Evolutionary conservation across 2,329 filamentous ascomycete species (phyloP).

Genomic region (Colletotrichum kahawae): DNA sequence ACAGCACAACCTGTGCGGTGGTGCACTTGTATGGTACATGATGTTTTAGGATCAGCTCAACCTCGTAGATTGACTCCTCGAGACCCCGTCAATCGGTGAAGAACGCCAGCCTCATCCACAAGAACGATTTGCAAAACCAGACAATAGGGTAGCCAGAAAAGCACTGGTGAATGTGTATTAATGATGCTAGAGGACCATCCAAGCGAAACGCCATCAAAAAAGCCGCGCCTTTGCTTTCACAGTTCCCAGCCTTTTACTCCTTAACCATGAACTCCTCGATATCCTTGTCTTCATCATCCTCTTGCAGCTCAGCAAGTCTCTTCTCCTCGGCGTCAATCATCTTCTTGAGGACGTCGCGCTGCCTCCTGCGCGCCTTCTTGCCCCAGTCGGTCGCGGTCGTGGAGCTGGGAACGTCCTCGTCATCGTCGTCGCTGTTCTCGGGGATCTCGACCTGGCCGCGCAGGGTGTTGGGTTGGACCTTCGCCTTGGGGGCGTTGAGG

Average conservation of each 20-base stretch:
- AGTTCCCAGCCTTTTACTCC: background rate
- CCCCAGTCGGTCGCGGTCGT: conserved; percentile 67
- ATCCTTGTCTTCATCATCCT: conserved; percentile 75
- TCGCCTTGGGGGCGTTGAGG: conserved; percentile 50
- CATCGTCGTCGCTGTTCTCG: conserved; percentile 57
- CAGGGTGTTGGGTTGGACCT: conserved; percentile 69
- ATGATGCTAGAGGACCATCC: background rate
- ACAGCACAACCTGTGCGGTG: rapidly evolving
- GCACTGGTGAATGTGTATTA: background rate
- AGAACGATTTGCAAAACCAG: background rate
- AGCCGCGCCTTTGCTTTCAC: background rate
- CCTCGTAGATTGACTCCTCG: background rate
- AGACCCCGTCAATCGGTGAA: background rate
- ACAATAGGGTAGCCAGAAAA: background rate
- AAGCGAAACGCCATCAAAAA: background rate
- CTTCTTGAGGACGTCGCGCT: conserved; percentile 70
- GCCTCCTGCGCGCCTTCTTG: conserved; percentile 71
- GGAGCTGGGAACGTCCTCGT: conserved; percentile 50
- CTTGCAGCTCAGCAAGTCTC: conserved; percentile 56
- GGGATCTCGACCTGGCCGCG: conserved; percentile 60
- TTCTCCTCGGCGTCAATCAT: conserved; percentile 68
- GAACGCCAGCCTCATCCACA: background rate
- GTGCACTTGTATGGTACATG: background rate
- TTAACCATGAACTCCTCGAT: conserved; percentile 70
- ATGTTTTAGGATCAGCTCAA: background rate